Percentiles rank a stretch among this genome's conserved stretches.
Evolutionary conservation across 352 stramenopile genomes (phyloP).

Genomic region (Pythium plurisporium): DNA sequence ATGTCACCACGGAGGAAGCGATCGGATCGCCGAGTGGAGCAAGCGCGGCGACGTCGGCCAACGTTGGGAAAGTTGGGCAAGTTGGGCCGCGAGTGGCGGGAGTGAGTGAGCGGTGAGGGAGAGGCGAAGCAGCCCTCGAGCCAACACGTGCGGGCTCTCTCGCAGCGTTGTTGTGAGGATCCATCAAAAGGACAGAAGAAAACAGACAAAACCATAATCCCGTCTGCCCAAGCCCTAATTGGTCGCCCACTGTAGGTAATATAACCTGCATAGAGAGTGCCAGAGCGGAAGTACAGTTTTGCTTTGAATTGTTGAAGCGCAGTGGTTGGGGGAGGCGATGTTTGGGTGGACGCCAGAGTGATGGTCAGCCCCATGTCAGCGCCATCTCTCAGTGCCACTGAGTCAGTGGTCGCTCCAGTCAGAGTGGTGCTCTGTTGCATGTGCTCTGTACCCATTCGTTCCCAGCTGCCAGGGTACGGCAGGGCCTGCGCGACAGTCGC

Average conservation of each 20-base stretch:
- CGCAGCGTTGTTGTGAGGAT: background rate
- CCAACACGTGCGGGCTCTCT: background rate
- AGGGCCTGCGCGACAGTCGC: too few relatives aligned
- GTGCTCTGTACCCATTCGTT: background rate
- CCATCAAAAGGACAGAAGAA: slow-evolving; percentile 3
- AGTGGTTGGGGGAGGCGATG: background rate
- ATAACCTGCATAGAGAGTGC: background rate
- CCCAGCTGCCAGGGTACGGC: background rate
- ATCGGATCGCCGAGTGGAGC: background rate
- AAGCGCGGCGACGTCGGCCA: background rate
- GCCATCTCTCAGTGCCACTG: too few relatives aligned
- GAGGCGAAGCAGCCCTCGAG: background rate
- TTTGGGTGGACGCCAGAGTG: slow-evolving; percentile 1
- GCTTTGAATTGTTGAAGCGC: background rate
- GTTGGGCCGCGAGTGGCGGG: background rate
- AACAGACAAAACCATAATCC: background rate
- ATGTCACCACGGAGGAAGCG: slow-evolving; percentile 22
- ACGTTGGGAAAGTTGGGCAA: background rate
- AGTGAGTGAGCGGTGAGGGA: background rate
- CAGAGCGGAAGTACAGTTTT: slow-evolving; percentile 15
- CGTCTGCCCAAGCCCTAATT: background rate
- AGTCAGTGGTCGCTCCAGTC: too few relatives aligned
- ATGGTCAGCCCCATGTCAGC: too few relatives aligned
- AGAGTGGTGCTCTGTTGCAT: too few relatives aligned
- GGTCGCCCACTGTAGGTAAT: background rate